These are phyloP conservation scores for Nicotiana attenuata DNA, from an alignment of 257 asterid species.

Conservation along the genomic window DNA sequence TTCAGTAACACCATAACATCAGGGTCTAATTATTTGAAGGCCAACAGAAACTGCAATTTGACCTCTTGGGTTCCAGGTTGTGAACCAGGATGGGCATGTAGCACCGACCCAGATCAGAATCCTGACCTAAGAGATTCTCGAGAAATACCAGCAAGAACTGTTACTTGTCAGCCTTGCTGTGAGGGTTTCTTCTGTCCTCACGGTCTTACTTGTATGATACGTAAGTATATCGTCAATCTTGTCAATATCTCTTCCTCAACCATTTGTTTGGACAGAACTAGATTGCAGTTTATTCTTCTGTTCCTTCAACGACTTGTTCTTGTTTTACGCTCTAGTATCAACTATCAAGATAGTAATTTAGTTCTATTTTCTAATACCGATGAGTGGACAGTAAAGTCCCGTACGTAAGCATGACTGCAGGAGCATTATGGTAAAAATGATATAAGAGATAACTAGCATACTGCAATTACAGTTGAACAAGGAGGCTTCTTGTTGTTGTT, in stretches of 20 bases:
- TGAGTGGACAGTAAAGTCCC: not conserved
- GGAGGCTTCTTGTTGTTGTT: not conserved
- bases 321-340: not conserved
- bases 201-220: conserved; percentile 99
- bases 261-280: not conserved
- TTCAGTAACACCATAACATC: conserved; percentile 32
- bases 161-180: conserved; percentile 70
- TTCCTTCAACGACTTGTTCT: not conserved
- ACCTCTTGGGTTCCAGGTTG: conserved; percentile 82
- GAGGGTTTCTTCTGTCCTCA: conserved; percentile 95
- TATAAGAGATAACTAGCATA: not conserved
- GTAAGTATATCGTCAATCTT: conserved; percentile 39
- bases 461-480: not conserved
- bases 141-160: conserved; percentile 50
- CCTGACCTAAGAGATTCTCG: conserved; percentile 54
- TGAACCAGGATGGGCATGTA: conserved; percentile 98
- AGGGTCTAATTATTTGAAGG: conserved; percentile 45
- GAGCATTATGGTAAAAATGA: not conserved
- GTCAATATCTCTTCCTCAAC: not conserved
- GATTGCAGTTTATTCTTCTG: not conserved
- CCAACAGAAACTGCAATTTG: conserved; percentile 82
- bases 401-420: not conserved
- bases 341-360: not conserved
- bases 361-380: not conserved
- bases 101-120: conserved; percentile 31